Conservation (phyloP, 331 rosid genomes). For the Prunus yedoensis region DNA sequence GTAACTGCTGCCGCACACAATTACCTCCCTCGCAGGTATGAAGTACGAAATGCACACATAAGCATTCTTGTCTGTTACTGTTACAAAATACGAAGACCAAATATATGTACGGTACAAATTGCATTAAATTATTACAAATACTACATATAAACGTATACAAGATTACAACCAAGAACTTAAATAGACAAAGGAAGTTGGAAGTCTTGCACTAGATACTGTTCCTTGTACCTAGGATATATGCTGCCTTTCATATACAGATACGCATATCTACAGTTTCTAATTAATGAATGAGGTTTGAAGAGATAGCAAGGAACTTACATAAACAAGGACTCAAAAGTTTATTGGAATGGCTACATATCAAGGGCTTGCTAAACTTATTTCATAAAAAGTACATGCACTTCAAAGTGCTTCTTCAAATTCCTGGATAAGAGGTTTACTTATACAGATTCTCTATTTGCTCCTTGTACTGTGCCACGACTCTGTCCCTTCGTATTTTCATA, state of each 20-base stretch:
- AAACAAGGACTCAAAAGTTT: background rate
- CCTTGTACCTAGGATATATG: no score
- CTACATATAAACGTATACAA: no score
- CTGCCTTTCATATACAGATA: background rate
- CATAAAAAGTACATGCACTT: background rate
- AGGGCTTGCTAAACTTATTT: background rate
- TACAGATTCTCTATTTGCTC: constrained; percentile 69
- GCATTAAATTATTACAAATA: no score
- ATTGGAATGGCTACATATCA: background rate
- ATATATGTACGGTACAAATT: no score
- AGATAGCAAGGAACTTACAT: background rate
- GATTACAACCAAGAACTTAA: background rate
- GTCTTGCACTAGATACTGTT: background rate
- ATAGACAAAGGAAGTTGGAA: background rate
- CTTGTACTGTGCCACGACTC: constrained; percentile 48
- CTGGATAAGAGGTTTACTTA: constrained; percentile 30
- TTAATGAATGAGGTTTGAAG: background rate
- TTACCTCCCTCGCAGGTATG: no score
- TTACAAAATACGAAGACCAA: no score
- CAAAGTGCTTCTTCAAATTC: background rate
- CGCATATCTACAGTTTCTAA: background rate
- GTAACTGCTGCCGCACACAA: no score
- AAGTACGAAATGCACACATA: no score
- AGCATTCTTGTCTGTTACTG: no score
- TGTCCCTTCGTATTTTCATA: constrained; percentile 85